Base-by-base conservation (phyloP, 1,284 basidiomycete species). In the Cryptococcus deneoformans region DNA sequence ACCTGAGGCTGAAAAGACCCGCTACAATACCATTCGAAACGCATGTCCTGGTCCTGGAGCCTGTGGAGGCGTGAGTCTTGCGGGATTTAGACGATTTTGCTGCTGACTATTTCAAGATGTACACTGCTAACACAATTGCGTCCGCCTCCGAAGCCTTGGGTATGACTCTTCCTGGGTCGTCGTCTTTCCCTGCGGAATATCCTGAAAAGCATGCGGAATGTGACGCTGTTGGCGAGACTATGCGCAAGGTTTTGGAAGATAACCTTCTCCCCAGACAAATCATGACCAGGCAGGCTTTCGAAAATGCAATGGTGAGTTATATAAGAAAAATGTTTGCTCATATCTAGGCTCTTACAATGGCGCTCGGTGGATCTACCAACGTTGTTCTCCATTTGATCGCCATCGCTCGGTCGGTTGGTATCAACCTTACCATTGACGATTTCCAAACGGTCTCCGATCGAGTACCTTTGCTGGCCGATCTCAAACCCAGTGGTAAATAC, bases 101-200 rank as follows among this genome's bases (percentile, higher is more conserved):
- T 9, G 14, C 29, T 36, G 53, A 53, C 57, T 36, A 54, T 49
- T 24, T 5, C 1, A 47, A 70, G 66, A 80, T 80, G 79, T 96
- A 95, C 79, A 97, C 93, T 14, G 93, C 92, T 29, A 97, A 96
- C 78, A 96, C 94, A 1, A 94, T 97, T 88, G 90, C 92, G 6
- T 93, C 91, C 60, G 89, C 90, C 12, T 83, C 90, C 48, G 93
- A 97, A 77, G 91, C 88, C 0, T 78, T 97, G 64, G 93, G 93
- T 16, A 97, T 97, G 93, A 85, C 90, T n/a, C 79, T 97, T 7
- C 89, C 94, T 5, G 94, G 94, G n/a, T 94, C 92, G 29, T 94
- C 92, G 2, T 94, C 91, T 8, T 95, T 87, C 82, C 92, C 93
- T 4, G 95, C 95, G 46, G 88, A 92, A 71, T 93, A 90, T 64